Evolutionary conservation across 805 yeast genomes (phyloP), one percentile per base, ranked within the genome.

Genomic region (Candida michaelii): DNA sequence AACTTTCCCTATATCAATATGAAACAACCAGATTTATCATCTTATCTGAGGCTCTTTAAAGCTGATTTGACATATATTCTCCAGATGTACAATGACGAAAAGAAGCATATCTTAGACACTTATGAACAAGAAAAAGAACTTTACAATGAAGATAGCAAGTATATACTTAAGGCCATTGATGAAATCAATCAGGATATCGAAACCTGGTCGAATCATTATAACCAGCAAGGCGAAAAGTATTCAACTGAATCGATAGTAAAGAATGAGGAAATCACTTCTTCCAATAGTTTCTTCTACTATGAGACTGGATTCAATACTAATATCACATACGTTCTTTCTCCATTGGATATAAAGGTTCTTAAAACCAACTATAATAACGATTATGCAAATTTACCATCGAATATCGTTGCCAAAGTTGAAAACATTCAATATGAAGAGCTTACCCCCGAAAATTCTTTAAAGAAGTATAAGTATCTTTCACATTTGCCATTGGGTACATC

Each of bases 401-500:
- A 77, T 1, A 56, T 91, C 8, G 62, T 75, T 3, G 76, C 79
- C 8, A 76, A 72, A 30, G 75, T 90, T 5, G 96, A 88, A 51
- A 83, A 82, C 56, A 77, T 91, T 29, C 75, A 69, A 36, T 76
- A 76, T 55, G 95, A 85, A 27, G 77, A 77, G 17, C 70, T 84
- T 15, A 76, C 83, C 2, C 76, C 83, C 0, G 82, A 78, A 12
- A 79, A 79, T 49, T 84, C 54, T 53, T 32, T 77, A 2, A 75
- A 77, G 39, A 79, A 82, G 50, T 74, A 74, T 58, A 90, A 89
- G 60, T 89, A 85, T 59, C 63, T 93, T 43, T 74, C 85, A 0
- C 91, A 91, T 60, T 63, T 89, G 16, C 97, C 99, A 0, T 59
- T 79, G 21, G 97, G 97, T 1, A 84, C 96, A 0, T 85, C 84